Evolutionary conservation across 202 grass and related monocot genomes (phyloP), one percentile per base, ranked within the genome.

Genomic region (Schoenoplectus triqueter): DNA sequence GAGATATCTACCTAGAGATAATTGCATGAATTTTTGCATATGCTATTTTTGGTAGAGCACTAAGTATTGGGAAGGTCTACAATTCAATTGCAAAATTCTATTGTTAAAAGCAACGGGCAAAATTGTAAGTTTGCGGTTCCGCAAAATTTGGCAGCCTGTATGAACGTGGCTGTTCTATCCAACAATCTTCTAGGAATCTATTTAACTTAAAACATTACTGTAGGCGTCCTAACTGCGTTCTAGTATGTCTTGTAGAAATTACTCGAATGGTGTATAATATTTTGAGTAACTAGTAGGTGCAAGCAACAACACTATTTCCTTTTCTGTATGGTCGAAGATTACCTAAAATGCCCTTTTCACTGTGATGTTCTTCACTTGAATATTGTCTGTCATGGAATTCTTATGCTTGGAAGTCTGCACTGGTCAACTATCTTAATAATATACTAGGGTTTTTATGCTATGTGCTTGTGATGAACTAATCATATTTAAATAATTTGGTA

Each of bases 241-340:
- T 60, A 60, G 6, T 61, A 17, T 78, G 13, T 61, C 44, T 17
- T 78, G 54, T 61, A 61, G 13, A 41, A 78, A 17, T 61, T 78
- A 31, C 7, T 78, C 42, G 54, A 44, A 22, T 44, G 52, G 22
- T 60, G 74, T 42, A 54, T 59, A 3, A 5, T 78, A 6, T 1
- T 60, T 78, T 61, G n/a, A 78, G 21, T 9, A 61, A 22, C 74
- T 78, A 9, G 54, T 78, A 60, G 31, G 55, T 59, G 21, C 9
- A 78, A 57, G 11, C 14, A 60, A 78, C 15, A 15, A 42, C 41
- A 55, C 1, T 7, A 3, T 6, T 78, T 56, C 52, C 74, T 17
- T 78, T 78, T 42, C 14, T 77, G 19, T 76, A 40, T 78, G 52
- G 74, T 76, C 31, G 72, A 55, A 52, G 55, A 55, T 55, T 1